Evolutionary conservation across 176 grass and related monocot species (phyloP).

Genomic region (Carex parvula): DNA sequence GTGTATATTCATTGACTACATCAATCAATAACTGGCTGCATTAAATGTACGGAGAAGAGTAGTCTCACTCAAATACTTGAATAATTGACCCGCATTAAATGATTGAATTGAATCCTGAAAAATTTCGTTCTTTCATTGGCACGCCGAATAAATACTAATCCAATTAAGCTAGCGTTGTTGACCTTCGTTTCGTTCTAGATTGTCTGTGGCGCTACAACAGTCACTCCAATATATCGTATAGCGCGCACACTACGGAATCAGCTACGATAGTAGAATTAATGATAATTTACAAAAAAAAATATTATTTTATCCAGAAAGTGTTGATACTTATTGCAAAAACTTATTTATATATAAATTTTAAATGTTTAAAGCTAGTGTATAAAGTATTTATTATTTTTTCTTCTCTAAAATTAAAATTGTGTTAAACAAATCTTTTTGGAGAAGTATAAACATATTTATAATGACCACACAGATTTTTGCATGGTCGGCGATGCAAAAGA

Average conservation of each 20-base stretch:
- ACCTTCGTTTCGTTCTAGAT: neutral
- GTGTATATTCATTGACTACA: neutral
- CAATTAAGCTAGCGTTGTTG: conserved; percentile 9
- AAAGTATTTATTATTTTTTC: too few species aligned
- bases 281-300: too few species aligned
- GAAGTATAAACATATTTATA: too few species aligned
- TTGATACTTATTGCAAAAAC: too few species aligned
- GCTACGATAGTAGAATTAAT: too few species aligned
- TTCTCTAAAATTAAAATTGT: too few species aligned
- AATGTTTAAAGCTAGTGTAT: too few species aligned
- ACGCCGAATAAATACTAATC: conserved; percentile 16
- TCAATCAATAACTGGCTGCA: conserved; percentile 6
- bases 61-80: conserved; percentile 17
- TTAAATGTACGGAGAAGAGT: conserved; percentile 9
- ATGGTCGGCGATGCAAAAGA: neutral
- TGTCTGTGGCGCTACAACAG: neutral
- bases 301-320: too few species aligned
- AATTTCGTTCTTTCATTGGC: conserved; percentile 11
- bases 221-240: neutral
- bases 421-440: too few species aligned
- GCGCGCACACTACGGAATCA: too few species aligned
- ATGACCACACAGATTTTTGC: neutral
- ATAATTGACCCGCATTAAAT: conserved; percentile 17
- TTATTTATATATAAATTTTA: too few species aligned
- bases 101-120: conserved; percentile 17